Evolutionary conservation across 768 basidiomycete genomes (phyloP).

Genomic region (Rhodocollybia butyracea): DNA sequence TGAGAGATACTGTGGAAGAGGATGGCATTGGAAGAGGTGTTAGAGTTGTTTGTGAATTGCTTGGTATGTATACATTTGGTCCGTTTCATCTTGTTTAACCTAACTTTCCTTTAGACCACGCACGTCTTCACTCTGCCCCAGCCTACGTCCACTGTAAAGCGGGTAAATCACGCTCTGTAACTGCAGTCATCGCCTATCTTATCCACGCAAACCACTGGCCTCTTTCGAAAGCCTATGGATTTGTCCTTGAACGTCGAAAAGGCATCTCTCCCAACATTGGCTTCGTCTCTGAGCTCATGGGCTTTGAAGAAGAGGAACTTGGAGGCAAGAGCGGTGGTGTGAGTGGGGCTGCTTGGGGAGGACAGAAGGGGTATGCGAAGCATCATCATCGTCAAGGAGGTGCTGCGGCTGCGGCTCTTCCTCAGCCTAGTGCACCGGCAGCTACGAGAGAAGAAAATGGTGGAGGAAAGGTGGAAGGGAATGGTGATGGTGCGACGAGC

Average conservation of each 20-base stretch:
- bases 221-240: slow-evolving; percentile 84
- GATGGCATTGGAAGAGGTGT: slow-evolving; percentile 81
- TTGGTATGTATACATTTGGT: slow-evolving; percentile 67
- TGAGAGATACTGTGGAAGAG: slow-evolving; percentile 96
- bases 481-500: not conserved
- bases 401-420: slow-evolving; percentile 17
- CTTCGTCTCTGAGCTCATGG: slow-evolving; percentile 96
- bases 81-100: not conserved
- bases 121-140: slow-evolving; percentile 81
- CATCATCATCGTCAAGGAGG: slow-evolving; percentile 18
- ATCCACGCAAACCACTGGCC: slow-evolving; percentile 99
- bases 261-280: slow-evolving; percentile 98
- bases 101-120: slow-evolving; percentile 63
- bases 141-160: slow-evolving; percentile 97
- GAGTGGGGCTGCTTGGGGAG: slow-evolving; percentile 20
- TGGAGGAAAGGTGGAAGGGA: too few relatives aligned
- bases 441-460: slow-evolving; percentile 3
- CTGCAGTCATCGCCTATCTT: slow-evolving; percentile 95
- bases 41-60: slow-evolving; percentile 78
- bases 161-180: slow-evolving; percentile 93
- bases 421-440: slow-evolving; percentile 7
- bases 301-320: slow-evolving; percentile 88
- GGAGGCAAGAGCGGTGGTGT: slow-evolving; percentile 75
- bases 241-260: slow-evolving; percentile 88
- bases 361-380: slow-evolving; percentile 16